These are phyloP conservation scores for Seminavis robusta DNA, from an alignment of 108 stramenopile genomes.

Conservation along the genomic window DNA sequence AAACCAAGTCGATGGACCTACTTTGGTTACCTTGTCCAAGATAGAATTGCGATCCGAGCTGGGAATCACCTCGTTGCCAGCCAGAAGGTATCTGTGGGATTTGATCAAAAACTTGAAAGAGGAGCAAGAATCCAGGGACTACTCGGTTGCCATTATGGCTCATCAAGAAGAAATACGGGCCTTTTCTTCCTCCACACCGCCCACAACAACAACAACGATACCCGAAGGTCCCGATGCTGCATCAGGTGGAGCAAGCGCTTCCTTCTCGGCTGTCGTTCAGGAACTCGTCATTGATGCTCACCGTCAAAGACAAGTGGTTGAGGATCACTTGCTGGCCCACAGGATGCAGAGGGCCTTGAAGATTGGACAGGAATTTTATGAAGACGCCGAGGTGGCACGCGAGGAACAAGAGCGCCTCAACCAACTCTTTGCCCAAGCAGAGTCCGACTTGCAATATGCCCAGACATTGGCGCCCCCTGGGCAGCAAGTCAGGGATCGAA, in stretches of 20 bases:
- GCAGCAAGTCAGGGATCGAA: too few species aligned
- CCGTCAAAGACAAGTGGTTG: constrained; percentile 21
- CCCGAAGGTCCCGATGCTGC: neutral
- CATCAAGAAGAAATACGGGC: constrained; percentile 33
- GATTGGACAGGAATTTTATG: constrained; percentile 21
- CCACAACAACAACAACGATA: neutral
- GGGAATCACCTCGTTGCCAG: constrained; percentile 39
- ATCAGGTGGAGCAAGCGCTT: neutral
- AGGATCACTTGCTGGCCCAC: constrained; percentile 31
- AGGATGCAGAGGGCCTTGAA: constrained; percentile 17
- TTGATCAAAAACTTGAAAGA: constrained; percentile 22
- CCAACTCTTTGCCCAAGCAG: constrained; percentile 17
- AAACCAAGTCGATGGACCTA: constrained; percentile 49
- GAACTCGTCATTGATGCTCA: constrained; percentile 12
- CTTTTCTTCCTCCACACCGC: constrained; percentile 1
- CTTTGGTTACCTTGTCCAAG: constrained; percentile 35
- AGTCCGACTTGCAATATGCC: constrained; percentile 30
- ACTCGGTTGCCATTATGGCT: constrained; percentile 20
- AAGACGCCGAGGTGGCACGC: constrained; percentile 41
- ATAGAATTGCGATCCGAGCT: constrained; percentile 37
- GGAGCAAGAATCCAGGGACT: constrained; percentile 23
- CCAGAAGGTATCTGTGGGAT: constrained; percentile 43
- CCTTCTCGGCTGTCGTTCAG: neutral
- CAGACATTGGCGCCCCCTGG: constrained; percentile 15
- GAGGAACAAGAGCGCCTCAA: constrained; percentile 36